These are phyloP conservation scores for Verticillium tricorpus DNA, from an alignment of 2,329 filamentous ascomycete species.

Conservation along the genomic window DNA sequence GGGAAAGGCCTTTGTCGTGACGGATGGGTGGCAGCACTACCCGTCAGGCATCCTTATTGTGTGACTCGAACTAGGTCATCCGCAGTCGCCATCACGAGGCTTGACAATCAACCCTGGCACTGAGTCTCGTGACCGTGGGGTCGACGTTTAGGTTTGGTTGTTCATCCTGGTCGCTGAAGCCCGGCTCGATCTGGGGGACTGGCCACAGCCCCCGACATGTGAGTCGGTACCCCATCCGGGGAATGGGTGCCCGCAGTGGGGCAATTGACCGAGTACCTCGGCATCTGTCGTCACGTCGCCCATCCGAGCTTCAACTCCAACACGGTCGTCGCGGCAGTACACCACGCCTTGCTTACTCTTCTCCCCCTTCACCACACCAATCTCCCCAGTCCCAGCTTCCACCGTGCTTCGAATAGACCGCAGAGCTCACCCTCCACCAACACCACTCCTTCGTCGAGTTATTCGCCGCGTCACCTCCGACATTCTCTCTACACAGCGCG, in stretches of 20 bases:
- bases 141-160: not conserved
- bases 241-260: not conserved
- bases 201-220: not conserved
- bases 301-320: not conserved
- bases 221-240: not conserved
- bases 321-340: not conserved
- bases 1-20: not conserved
- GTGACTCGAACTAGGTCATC: not conserved
- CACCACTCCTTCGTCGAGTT: too few species aligned
- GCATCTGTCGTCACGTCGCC: not conserved
- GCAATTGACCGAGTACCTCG: not conserved
- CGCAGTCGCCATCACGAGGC: not conserved
- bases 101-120: not conserved
- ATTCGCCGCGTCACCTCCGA: too few species aligned
- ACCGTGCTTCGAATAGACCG: not conserved
- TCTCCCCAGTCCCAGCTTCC: not conserved
- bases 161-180: too few species aligned
- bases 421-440: too few species aligned
- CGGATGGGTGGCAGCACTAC: not conserved
- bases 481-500: not conserved
- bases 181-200: not conserved
- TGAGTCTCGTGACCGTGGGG: not conserved
- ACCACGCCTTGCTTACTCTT: not conserved
- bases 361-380: not conserved
- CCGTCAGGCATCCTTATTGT: not conserved